These are phyloP conservation scores for Blastomyces gilchristii DNA, from an alignment of 2,329 filamentous ascomycete genomes.

Conservation along the genomic window DNA sequence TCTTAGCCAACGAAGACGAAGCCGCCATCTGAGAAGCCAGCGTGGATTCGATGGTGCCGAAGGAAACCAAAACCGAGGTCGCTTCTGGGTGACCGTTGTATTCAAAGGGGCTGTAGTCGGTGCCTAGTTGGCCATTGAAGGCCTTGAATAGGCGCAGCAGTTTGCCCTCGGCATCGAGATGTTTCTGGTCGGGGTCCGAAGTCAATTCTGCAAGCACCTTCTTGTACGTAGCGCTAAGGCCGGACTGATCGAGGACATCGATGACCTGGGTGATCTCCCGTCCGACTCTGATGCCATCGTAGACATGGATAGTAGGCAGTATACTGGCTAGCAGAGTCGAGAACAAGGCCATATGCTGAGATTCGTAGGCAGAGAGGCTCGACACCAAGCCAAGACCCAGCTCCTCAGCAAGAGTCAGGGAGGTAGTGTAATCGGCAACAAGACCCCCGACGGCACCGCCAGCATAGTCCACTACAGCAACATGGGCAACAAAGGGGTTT, in stretches of 20 bases:
- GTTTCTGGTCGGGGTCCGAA: slow-evolving; percentile 56
- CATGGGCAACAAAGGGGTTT: slow-evolving; percentile 84
- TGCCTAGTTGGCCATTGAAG: slow-evolving; percentile 86
- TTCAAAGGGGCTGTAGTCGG: slow-evolving; percentile 86
- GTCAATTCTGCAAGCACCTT: slow-evolving; percentile 53
- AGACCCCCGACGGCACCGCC: slow-evolving; percentile 56
- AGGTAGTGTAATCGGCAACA: slow-evolving; percentile 75
- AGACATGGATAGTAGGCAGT: slow-evolving; percentile 75
- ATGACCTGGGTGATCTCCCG: slow-evolving; percentile 73
- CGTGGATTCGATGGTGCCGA: slow-evolving; percentile 84
- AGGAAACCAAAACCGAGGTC: slow-evolving; percentile 77
- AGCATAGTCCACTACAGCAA: slow-evolving; percentile 81
- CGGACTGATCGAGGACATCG: slow-evolving; percentile 64
- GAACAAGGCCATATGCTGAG: slow-evolving; percentile 91
- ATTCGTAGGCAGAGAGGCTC: slow-evolving; percentile 78
- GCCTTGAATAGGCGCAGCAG: slow-evolving; percentile 58
- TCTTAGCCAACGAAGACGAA: slow-evolving; percentile 53
- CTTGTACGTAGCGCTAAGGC: slow-evolving; percentile 59
- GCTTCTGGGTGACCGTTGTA: slow-evolving; percentile 76
- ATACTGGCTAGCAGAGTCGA: slow-evolving; percentile 69
- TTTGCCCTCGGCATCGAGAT: slow-evolving; percentile 60
- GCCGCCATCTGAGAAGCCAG: slow-evolving; percentile 70
- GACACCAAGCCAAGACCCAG: slow-evolving; percentile 77
- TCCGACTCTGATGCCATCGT: slow-evolving; percentile 74
- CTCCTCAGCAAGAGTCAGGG: slow-evolving; percentile 75